A percentile compares a stretch with the other conserved stretches of the same genome.
Evolutionary conservation across 169 alveolate genomes (phyloP).

Genomic region (Plasmodium gonderi): DNA sequence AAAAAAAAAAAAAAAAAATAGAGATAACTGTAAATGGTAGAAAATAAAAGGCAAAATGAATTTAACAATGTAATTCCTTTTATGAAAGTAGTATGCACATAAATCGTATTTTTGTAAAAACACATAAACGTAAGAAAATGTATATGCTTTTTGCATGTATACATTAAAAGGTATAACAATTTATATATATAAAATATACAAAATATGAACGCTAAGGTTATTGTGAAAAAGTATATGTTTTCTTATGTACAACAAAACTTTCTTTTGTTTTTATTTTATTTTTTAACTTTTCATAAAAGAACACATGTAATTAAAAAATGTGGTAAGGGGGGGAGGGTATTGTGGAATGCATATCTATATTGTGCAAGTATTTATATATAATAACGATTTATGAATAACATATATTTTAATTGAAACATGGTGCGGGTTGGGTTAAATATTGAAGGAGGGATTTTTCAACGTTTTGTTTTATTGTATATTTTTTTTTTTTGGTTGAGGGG

Average conservation of each 20-base stretch:
- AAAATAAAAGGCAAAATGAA: too few species aligned
- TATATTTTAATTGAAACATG: not conserved
- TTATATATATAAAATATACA: not conserved
- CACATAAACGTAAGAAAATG: too few species aligned
- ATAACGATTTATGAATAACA: not conserved
- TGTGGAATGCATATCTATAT: not conserved
- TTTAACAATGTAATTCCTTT: too few species aligned
- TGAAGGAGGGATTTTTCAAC: not conserved
- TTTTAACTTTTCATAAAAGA: too few species aligned
- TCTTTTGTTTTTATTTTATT: not conserved
- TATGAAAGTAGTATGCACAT: too few species aligned
- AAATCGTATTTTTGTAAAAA: too few species aligned
- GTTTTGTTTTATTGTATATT: constrained; percentile 7
- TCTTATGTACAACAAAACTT: not conserved
- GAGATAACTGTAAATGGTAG: too few species aligned
- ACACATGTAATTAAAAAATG: too few species aligned
- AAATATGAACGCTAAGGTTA: not conserved
- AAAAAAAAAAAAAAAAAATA: too few species aligned
- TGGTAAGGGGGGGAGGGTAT: too few species aligned
- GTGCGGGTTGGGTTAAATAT: not conserved
- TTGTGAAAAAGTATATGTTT: not conserved
- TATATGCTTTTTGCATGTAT: not conserved
- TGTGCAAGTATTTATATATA: not conserved
- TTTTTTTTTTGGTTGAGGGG: too few species aligned
- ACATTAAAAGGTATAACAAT: not conserved